These are phyloP conservation scores for Colletotrichum cuscutae DNA, from an alignment of 2,329 filamentous ascomycete genomes.

Conservation along the genomic window DNA sequence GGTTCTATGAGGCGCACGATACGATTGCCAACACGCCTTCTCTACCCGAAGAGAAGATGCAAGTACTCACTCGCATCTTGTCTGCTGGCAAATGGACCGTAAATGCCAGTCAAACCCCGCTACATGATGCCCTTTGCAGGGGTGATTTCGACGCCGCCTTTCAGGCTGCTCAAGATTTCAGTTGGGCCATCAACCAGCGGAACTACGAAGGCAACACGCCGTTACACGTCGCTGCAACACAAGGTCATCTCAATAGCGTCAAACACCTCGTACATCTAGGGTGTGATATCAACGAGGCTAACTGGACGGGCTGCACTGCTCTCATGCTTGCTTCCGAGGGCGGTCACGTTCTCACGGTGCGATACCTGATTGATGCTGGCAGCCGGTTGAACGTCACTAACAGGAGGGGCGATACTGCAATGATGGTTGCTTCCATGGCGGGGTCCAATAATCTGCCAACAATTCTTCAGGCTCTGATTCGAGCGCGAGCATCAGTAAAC, in stretches of 20 bases:
- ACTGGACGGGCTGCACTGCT: background rate
- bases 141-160: accelerated
- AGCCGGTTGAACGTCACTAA: background rate
- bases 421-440: accelerated
- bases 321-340: accelerated
- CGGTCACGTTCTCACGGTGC: background rate
- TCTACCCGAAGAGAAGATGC: background rate
- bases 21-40: accelerated
- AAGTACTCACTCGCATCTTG: background rate
- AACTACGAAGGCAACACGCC: background rate
- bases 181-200: background rate
- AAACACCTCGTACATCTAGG: background rate
- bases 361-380: background rate
- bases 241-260: background rate
- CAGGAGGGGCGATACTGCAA: accelerated
- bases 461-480: too few relatives aligned
- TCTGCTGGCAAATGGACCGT: background rate
- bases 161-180: background rate
- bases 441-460: background rate
- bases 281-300: background rate
- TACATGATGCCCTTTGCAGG: background rate
- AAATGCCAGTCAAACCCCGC: background rate
- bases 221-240: background rate
- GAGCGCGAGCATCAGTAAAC: background rate
- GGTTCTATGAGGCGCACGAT: background rate